Evolutionary conservation across 176 grass and related monocot species (phyloP), one percentile per base, ranked within the genome.

Genomic region (Thinopyrum elongatum): DNA sequence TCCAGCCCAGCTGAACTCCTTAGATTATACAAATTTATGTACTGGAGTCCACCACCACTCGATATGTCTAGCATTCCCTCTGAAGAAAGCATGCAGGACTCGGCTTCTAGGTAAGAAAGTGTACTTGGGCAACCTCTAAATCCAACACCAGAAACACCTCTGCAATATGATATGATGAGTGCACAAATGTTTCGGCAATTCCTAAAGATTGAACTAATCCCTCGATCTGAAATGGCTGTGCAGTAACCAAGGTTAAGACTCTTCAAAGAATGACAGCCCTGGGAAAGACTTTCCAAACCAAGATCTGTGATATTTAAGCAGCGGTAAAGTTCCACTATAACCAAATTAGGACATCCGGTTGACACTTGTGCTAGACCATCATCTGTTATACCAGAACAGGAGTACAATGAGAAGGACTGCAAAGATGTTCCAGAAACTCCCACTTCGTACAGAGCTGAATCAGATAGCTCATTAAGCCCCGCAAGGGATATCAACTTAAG

Each of bases 341-440:
- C 77, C 84, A 98, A 86, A 94, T 98, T 89, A 82, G 87, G 86
- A 77, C 93, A 98, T 71, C 90, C 86, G 11, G 17, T 60, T 7
- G 88, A 88, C 19, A 94, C 60, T 65, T 86, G 80, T 85, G 83
- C 30, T 82, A 98, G 55, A 74, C 84, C 90, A 70, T 78, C 66
- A 81, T 94, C 96, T 3, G 96, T 95, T 80, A 98, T 88, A 47
- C 82, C 84, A 69, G 86, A 90, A 86, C 95, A 98, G 33, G 81
- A 92, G 84, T 98, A 98, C 72, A 98, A 82, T 64, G 93, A 95
- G 79, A 98, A 91, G 21, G 90, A 98, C 59, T 8, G 81, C 39
- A 98, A 82, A 73, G 68, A 90, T 63, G 88, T 79, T 68, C 91
- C 86, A 69, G 74, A 89, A 70, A 88, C 27, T 83, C 51, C 85